A percentile compares a stretch with the other conserved stretches of the same genome.
phyloP scores from a whole-genome alignment of 306 rosid species.

The Sicyos edulis region DNA sequence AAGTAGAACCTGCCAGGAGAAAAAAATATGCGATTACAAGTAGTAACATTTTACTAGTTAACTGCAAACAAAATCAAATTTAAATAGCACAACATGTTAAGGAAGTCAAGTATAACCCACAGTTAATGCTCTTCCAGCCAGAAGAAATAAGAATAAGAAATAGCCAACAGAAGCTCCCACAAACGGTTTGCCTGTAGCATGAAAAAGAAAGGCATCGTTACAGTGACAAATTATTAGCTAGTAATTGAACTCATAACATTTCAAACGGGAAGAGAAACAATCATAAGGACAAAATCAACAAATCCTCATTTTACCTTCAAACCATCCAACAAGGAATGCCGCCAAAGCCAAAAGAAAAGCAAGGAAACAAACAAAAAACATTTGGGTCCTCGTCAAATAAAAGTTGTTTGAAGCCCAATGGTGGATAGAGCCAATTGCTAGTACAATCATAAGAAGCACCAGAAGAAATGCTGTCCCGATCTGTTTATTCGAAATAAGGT shows the following conservation, averaged over 20 bases:
- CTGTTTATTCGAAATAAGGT: conserved; percentile 37
- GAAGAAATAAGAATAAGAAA: conserved; percentile 89
- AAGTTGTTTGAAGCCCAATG: conserved; percentile 99
- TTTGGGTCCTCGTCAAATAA: conserved; percentile 90
- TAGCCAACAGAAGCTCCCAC: conserved; percentile 98
- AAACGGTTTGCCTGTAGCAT: conserved; percentile 63
- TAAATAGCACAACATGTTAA: conserved; percentile 15
- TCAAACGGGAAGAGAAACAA: conserved; percentile 10
- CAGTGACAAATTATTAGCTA: not conserved
- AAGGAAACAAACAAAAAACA: conserved; percentile 83
- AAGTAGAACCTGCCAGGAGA: conserved; percentile 67
- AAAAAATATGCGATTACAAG: conserved; percentile 12
- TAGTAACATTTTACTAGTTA: not conserved
- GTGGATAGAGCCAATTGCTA: conserved; percentile 90
- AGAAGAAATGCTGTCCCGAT: conserved; percentile 89
- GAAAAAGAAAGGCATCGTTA: conserved; percentile 19
- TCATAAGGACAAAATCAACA: not conserved
- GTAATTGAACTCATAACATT: not conserved
- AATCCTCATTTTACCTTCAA: conserved; percentile 61
- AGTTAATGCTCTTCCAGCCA: conserved; percentile 95
- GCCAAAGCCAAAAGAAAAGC: conserved; percentile 97
- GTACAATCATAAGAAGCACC: conserved; percentile 86
- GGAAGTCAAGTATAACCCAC: conserved; percentile 45
- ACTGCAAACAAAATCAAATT: conserved; percentile 20
- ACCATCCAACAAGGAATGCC: conserved; percentile 91